Evolutionary conservation across 2,329 filamentous ascomycete species (phyloP), one percentile per base, ranked within the genome.

Genomic region (Dichotomopilus funicola): DNA sequence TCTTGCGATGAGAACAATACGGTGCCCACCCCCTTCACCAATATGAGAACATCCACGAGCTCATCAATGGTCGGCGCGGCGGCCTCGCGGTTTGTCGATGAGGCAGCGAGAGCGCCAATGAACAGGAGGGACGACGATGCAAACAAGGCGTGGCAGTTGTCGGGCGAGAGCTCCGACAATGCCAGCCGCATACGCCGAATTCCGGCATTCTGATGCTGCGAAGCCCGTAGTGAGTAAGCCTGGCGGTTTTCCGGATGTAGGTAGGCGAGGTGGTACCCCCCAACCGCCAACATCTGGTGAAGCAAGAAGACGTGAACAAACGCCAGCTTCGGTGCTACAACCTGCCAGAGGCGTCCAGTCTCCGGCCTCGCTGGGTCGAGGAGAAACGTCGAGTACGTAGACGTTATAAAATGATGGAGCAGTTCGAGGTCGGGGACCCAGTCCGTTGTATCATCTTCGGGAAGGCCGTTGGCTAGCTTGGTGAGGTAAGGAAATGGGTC

Each of bases 381-480:
- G 38, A 53, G 42, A 33, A 65, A 33, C 36, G 57, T 61, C 9
- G 27, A 10, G 49, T 48, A 60, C n/a, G 63, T 69, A 1, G 53
- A 59, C 6, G 66, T 62, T 1, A 66, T 66, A 50, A 66, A 72
- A 43, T 72, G 69, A 42, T 72, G 69, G 62, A 72, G 66, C 41
- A 72, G 62, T 54, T 70, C 67, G 10, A 72, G 66, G 53, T 72
- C 70, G 3, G 65, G 64, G 8, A 68, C 65, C 69, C 69, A 72
- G 51, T 52, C 49, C 47, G 38, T 49, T 11, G 55, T 49, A 33
- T 56, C 49, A 45, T 54, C 49, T n/a, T 60, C 55, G n/a, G 55
- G 40, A 6, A 50, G 48, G 51, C 50, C 46, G 33, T 56, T 49
- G 46, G 51, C 51, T 53, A 62, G 59, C 53, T 58, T 62, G 46